Evolutionary conservation across 805 yeast species (phyloP), one percentile per base, ranked within the genome.

Genomic region (Barnettozyma pratensis): DNA sequence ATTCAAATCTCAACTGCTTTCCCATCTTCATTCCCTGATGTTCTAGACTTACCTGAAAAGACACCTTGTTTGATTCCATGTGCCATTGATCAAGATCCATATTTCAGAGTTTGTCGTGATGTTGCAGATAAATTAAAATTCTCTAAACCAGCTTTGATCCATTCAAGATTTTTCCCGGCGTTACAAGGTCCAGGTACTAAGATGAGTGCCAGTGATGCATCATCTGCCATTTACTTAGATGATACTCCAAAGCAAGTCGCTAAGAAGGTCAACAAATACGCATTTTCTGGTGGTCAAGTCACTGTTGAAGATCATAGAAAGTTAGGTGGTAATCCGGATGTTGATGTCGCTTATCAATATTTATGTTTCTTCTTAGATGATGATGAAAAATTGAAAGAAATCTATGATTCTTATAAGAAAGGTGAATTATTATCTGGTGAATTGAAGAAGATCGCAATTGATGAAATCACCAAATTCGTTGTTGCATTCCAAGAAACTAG

Each of bases 11-110:
- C 97, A 28, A 83, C 97, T 14, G 95, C 97, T 1, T 92, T 94
- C 74, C 96, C 97, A 50, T 87, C 92, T 43, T 87, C 97, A 11
- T 94, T 88, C 79, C 99, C 98, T 3, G 96, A 85, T 54, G 86
- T 94, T 27, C 78, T 94, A 58, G 97, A 88, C 6, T 70, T 84
- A 60, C 88, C 95, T 41, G 74, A 83, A 43, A 94, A 91, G 72
- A 89, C 97, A 0, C 98, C 97, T 53, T 89, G 96, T 69, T 75
- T 94, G 67, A 94, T 94, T 67, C 99, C 99, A 37, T 94, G 99
- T 76, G 99, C 99, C 42, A 94, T 94, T 65, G 99, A 94, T 67
- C 99, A 92, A 74, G 99, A 94, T 68, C 98, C 99, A 31, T 94
- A 94, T 69, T 94, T 94, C 75, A 80, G 99, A 70, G 95, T 94